A percentile compares a stretch with the other conserved stretches of the same genome.
These are phyloP conservation scores for Phytophthora ohioensis DNA, from an alignment of 352 stramenopile species.

Conservation along the genomic window DNA sequence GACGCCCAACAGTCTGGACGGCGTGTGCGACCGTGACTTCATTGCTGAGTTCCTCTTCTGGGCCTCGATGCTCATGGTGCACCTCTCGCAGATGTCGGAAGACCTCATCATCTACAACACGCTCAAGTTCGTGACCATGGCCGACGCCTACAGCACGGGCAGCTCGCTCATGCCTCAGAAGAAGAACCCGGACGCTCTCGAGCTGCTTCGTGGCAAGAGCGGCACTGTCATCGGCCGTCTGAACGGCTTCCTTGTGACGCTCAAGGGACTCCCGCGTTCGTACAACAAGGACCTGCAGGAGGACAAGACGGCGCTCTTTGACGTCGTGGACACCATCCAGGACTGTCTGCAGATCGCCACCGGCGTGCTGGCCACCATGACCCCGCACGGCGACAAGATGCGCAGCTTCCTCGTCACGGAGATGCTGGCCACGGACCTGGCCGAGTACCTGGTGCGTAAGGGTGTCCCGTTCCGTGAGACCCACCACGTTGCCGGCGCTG, in stretches of 20 bases:
- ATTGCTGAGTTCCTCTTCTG: conserved; percentile 99
- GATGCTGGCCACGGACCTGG: conserved; percentile 99
- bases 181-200: conserved; percentile 99
- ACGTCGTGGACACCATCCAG: conserved; percentile 97
- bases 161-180: conserved; percentile 99
- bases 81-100: conserved; percentile 98
- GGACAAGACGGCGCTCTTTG: conserved; percentile 98
- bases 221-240: conserved; percentile 95
- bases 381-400: conserved; percentile 95
- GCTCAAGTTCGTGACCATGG: conserved; percentile 95
- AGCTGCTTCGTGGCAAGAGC: conserved; percentile 98
- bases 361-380: conserved; percentile 97
- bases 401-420: conserved; percentile 96
- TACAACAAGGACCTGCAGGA: conserved; percentile 99
- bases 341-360: conserved; percentile 97
- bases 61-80: conserved; percentile 95
- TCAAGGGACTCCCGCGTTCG: conserved; percentile 96
- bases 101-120: conserved; percentile 99
- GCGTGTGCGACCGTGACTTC: conserved; percentile 99
- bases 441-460: conserved; percentile 99
- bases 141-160: conserved; percentile 98
- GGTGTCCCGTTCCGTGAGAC: conserved; percentile 99
- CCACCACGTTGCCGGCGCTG: conserved; percentile 98
- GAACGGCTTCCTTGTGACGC: conserved; percentile 95
- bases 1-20: conserved; percentile 97